phyloP scores from a whole-genome alignment of 176 grass and related monocot species.

The Oryza rufipogon region DNA sequence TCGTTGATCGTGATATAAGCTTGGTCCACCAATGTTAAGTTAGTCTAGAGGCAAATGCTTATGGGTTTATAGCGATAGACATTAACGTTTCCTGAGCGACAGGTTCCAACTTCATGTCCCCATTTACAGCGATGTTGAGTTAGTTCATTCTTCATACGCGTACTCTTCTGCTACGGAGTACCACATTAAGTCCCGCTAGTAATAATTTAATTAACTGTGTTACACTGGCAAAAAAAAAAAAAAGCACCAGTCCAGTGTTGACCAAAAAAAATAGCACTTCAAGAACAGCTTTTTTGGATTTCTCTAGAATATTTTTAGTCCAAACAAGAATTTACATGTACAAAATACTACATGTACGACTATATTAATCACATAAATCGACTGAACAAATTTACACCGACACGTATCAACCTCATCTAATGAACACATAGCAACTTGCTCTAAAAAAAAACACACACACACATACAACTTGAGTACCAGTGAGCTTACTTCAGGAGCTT shows the following conservation, averaged over 20 bases:
- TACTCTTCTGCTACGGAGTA: background rate
- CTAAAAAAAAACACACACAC: too few species aligned
- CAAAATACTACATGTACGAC: conserved; percentile 10
- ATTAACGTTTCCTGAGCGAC: background rate
- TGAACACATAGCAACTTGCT: background rate
- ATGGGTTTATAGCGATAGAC: background rate
- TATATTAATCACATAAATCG: conserved; percentile 5
- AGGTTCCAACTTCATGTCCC: background rate
- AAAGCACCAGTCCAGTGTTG: background rate
- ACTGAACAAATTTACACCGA: conserved; percentile 24
- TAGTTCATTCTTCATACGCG: background rate
- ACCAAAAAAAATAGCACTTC: background rate
- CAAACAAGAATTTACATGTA: background rate
- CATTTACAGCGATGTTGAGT: background rate
- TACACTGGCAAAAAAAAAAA: background rate
- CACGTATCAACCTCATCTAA: background rate
- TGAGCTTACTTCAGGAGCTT: conserved; percentile 69
- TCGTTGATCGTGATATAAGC: background rate
- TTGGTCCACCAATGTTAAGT: background rate
- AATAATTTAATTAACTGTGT: background rate
- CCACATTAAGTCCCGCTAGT: background rate
- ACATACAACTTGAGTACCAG: too few species aligned
- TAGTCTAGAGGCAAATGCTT: background rate
- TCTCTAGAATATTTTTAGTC: background rate
- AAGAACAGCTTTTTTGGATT: background rate